Evolutionary conservation across 129 eudicot genomes (phyloP).

Genomic region (Lactuca saligna): DNA sequence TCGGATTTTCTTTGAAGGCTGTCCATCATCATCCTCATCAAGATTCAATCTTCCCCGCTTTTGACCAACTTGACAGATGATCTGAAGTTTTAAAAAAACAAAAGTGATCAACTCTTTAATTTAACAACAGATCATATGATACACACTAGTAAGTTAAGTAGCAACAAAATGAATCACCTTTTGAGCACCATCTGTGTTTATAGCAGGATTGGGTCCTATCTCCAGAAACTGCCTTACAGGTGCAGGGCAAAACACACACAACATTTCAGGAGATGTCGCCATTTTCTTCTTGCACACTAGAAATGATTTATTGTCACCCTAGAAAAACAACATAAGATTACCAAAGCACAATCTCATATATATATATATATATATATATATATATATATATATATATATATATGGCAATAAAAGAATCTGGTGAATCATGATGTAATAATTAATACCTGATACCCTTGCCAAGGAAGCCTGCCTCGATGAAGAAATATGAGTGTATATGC

Average conservation of each 20-base stretch:
- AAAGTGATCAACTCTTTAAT: neutral
- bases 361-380: too few relatives aligned
- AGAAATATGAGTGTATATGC: slow-evolving; percentile 87
- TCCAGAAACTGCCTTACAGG: slow-evolving; percentile 69
- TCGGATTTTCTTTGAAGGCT: slow-evolving; percentile 72
- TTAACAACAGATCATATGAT: too few relatives aligned
- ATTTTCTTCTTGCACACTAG: slow-evolving; percentile 83
- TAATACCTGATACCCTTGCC: slow-evolving; percentile 87
- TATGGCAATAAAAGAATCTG: neutral
- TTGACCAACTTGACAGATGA: slow-evolving; percentile 46
- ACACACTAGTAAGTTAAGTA: too few relatives aligned
- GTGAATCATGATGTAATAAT: too few relatives aligned
- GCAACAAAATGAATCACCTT: slow-evolving; percentile 37
- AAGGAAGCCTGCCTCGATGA: slow-evolving; percentile 79
- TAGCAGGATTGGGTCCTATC: slow-evolving; percentile 45
- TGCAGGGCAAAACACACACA: slow-evolving; percentile 74
- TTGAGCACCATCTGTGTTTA: slow-evolving; percentile 46
- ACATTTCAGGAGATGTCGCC: slow-evolving; percentile 72
- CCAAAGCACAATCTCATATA: neutral
- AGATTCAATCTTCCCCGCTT: slow-evolving; percentile 47
- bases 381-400: too few relatives aligned
- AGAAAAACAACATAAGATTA: slow-evolving; percentile 1
- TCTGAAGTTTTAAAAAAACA: slow-evolving; percentile 11
- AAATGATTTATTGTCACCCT: slow-evolving; percentile 93
- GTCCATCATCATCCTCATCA: slow-evolving; percentile 77